Percentiles rank a stretch among this genome's conserved stretches.
Evolutionary conservation across 2,329 filamentous ascomycete species (phyloP).

Genomic region (Penicillium polonicum): DNA sequence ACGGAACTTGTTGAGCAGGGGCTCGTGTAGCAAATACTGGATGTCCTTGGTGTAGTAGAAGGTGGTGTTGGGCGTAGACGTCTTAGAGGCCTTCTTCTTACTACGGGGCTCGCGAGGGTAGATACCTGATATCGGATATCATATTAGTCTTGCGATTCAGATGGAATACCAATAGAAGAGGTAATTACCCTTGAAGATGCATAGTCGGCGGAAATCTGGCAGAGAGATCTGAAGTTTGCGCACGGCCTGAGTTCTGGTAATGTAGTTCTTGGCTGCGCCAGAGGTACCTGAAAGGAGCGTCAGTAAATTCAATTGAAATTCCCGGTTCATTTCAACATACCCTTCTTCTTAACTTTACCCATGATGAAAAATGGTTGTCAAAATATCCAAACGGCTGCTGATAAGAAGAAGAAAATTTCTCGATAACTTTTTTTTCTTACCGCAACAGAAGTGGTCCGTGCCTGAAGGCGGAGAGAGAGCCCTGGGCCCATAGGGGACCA

Average conservation of each 20-base stretch:
- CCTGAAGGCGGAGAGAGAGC: slow-evolving; percentile 24
- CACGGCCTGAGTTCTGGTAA: slow-evolving; percentile 93
- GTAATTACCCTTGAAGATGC: slow-evolving; percentile 85
- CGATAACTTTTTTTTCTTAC: slow-evolving; percentile 38
- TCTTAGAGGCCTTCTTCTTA: slow-evolving; percentile 95
- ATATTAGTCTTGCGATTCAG: slow-evolving; percentile 16
- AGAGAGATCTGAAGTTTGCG: slow-evolving; percentile 97
- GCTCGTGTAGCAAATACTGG: slow-evolving; percentile 96
- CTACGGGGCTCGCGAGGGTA: slow-evolving; percentile 95
- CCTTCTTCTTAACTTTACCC: slow-evolving; percentile 87
- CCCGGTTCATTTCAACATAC: slow-evolving; percentile 40
- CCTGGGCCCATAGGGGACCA: slow-evolving; percentile 7
- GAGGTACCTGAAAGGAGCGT: slow-evolving; percentile 60
- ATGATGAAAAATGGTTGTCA: slow-evolving; percentile 45
- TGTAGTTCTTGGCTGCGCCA: slow-evolving; percentile 96
- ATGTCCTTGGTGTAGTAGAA: slow-evolving; percentile 95
- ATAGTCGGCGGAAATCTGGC: slow-evolving; percentile 94
- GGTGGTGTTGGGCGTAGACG: slow-evolving; percentile 83
- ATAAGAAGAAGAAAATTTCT: slow-evolving; percentile 41
- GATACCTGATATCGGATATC: slow-evolving; percentile 58
- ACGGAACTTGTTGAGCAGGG: slow-evolving; percentile 88
- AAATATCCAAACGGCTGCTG: slow-evolving; percentile 27
- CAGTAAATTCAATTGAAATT: slow-evolving; percentile 13
- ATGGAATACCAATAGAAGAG: background rate
- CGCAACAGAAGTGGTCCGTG: slow-evolving; percentile 32